Evolutionary conservation across 108 stramenopile species (phyloP).

Genomic region (Skeletonema costatum): DNA sequence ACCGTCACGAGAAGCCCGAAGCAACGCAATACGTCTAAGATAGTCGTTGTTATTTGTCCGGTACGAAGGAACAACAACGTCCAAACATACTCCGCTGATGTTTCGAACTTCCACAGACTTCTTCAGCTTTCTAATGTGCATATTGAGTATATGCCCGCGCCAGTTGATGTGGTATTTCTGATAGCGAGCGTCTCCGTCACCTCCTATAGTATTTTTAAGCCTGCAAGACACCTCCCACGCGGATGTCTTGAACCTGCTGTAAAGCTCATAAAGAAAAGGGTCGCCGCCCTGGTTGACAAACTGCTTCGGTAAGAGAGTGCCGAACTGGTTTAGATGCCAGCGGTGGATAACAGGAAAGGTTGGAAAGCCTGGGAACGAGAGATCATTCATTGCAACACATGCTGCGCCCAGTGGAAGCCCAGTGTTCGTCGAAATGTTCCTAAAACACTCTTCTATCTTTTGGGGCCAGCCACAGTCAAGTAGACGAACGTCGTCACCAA

Average conservation of each 20-base stretch:
- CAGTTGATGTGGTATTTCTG: conserved; percentile 25
- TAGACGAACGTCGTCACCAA: conserved; percentile 22
- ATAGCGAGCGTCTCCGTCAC: conserved; percentile 38
- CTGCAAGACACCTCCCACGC: conserved; percentile 17
- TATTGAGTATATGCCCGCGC: conserved; percentile 26
- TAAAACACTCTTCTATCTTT: conserved; percentile 24
- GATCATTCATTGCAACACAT: conserved; percentile 47
- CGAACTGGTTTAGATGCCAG: conserved; percentile 35
- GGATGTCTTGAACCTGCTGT: conserved; percentile 31
- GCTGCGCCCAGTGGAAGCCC: conserved; percentile 49
- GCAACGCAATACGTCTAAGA: conserved; percentile 8
- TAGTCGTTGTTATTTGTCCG: conserved; percentile 26
- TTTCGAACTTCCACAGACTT: not conserved
- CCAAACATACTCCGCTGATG: conserved; percentile 29
- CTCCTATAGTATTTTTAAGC: conserved; percentile 44
- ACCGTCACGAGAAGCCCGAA: conserved; percentile 14
- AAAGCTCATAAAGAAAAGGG: conserved; percentile 46
- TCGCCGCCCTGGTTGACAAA: conserved; percentile 51
- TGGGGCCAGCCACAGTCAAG: conserved; percentile 34
- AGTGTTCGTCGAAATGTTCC: conserved; percentile 1
- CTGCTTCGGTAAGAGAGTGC: conserved; percentile 20
- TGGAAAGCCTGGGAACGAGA: conserved; percentile 39
- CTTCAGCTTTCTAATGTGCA: conserved; percentile 19
- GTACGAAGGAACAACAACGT: conserved; percentile 66
- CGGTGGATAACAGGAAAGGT: conserved; percentile 52